Base-by-base conservation (phyloP, 768 basidiomycete species). In the Chalciporus piperatus region DNA sequence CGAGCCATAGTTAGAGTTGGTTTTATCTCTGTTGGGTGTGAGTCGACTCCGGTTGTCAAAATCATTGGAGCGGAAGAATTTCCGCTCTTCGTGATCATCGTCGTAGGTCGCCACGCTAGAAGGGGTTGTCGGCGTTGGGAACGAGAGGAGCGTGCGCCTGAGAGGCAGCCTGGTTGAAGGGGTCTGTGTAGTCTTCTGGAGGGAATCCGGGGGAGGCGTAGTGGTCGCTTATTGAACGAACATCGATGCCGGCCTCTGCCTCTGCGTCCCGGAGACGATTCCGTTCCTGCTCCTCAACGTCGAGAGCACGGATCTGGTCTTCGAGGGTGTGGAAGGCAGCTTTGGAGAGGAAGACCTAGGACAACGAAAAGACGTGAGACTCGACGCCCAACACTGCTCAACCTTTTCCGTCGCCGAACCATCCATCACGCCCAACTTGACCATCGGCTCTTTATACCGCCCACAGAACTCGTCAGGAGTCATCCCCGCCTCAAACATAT, bases 301-400 rank as follows among this genome's bases (percentile, higher is more conserved):
- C 96, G 14, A 79, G 77, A 0, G 86, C 77, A 7, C 96, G 85
- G 12, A 98, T 75, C 3, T 83, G 81, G 62, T 99, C 92, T 65
- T 98, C 96, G 16, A 98, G 81, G 2, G 77, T 73, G 55, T 92
- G 91, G 80, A 98, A 98, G 0, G 90, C 89, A 0, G 62, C 56
- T 61, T 95, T 93, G 0, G 87, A 89, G 3, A 99, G 71, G 79
- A 92, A 98, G 41, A 95, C 86, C 94, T 97, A 57, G 0, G 8
- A n/a, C 3, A 16, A 43, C 41, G 47, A 50, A 33, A 44, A 17
- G 1, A 14, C n/a, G n/a, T 52, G 19, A 59, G 47, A 46, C 50
- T 51, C 42, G 48, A 51, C 19, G 4, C 12, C 46, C 52, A 41
- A 44, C n/a, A 20, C 13, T 9, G 79, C 73, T n/a, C n/a, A n/a